A percentile compares a stretch with the other conserved stretches of the same genome.
These are phyloP conservation scores for Mycogone perniciosa DNA, from an alignment of 2,329 filamentous ascomycete genomes.

Conservation along the genomic window DNA sequence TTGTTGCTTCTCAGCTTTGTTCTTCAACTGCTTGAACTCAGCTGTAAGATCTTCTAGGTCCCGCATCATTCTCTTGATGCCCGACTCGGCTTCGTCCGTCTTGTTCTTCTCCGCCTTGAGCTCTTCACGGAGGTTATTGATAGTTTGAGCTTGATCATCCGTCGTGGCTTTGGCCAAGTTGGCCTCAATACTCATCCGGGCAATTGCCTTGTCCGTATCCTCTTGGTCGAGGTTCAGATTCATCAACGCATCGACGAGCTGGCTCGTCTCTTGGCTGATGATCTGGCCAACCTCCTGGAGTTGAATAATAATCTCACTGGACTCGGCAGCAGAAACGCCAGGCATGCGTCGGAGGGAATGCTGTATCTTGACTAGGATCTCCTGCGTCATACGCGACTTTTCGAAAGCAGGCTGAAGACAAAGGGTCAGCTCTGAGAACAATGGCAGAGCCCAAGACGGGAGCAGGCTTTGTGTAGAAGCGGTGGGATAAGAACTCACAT, in stretches of 20 bases:
- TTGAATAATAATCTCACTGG: slow-evolving; percentile 28
- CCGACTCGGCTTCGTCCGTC: slow-evolving; percentile 22
- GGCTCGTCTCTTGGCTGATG: slow-evolving; percentile 33
- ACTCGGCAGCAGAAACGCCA: slow-evolving; percentile 29
- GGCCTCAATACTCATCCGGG: slow-evolving; percentile 33
- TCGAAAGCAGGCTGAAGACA: slow-evolving; percentile 28
- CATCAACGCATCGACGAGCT: slow-evolving; percentile 33
- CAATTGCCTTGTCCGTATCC: slow-evolving; percentile 33
- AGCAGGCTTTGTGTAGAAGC: background rate
- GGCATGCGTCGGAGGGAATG: slow-evolving; percentile 35
- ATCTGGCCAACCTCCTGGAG: slow-evolving; percentile 33
- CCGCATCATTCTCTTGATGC: slow-evolving; percentile 23
- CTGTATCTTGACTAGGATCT: slow-evolving; percentile 32
- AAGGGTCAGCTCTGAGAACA: background rate
- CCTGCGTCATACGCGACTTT: slow-evolving; percentile 28
- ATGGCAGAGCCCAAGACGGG: background rate
- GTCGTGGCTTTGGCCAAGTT: slow-evolving; percentile 30
- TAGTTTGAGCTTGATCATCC: slow-evolving; percentile 27
- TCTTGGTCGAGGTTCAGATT: slow-evolving; percentile 32
- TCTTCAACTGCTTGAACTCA: slow-evolving; percentile 26
- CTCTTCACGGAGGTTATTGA: slow-evolving; percentile 27
- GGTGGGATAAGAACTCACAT: slow-evolving; percentile 23
- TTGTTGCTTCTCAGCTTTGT: slow-evolving; percentile 17
- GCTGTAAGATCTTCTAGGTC: slow-evolving; percentile 21
- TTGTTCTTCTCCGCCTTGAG: slow-evolving; percentile 27